phyloP scores from a whole-genome alignment of 257 asterid genomes.

The Euphrasia confusa region DNA sequence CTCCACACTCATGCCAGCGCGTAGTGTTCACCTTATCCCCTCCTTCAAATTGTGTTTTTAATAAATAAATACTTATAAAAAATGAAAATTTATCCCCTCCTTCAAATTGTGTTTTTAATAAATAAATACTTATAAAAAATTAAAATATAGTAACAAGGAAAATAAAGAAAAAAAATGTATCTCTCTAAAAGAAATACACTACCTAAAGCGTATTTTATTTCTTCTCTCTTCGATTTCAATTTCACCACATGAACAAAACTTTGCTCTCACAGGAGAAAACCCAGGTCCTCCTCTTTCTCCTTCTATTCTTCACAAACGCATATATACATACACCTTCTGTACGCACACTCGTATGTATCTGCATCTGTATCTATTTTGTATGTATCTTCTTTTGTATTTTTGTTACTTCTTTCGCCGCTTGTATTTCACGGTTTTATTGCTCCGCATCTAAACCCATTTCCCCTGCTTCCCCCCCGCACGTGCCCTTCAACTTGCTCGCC shows the following conservation, averaged over 20 bases:
- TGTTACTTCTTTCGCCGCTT: slow-evolving; percentile 7
- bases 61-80: neutral
- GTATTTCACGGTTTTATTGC: slow-evolving; percentile 34
- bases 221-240: slow-evolving; percentile 31
- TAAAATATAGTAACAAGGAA: neutral
- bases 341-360: slow-evolving; percentile 5
- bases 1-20: neutral
- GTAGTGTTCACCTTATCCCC: slow-evolving; percentile 1
- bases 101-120: slow-evolving; percentile 2
- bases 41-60: neutral
- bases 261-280: slow-evolving; percentile 26
- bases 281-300: slow-evolving; percentile 30
- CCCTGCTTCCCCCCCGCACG: slow-evolving; percentile 25
- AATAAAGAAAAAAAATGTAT: neutral
- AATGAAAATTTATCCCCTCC: neutral
- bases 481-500: slow-evolving; percentile 19
- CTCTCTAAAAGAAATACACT: neutral
- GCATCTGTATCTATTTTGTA: slow-evolving; percentile 18
- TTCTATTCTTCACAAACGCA: slow-evolving; percentile 6
- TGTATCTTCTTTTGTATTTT: slow-evolving; percentile 7
- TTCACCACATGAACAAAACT: slow-evolving; percentile 29
- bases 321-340: slow-evolving; percentile 13
- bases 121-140: neutral
- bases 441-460: slow-evolving; percentile 36
- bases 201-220: neutral